Evolutionary conservation across 1,139 yeast species (phyloP), one percentile per base, ranked within the genome.

Genomic region (Kluyveromyces marxianus): DNA sequence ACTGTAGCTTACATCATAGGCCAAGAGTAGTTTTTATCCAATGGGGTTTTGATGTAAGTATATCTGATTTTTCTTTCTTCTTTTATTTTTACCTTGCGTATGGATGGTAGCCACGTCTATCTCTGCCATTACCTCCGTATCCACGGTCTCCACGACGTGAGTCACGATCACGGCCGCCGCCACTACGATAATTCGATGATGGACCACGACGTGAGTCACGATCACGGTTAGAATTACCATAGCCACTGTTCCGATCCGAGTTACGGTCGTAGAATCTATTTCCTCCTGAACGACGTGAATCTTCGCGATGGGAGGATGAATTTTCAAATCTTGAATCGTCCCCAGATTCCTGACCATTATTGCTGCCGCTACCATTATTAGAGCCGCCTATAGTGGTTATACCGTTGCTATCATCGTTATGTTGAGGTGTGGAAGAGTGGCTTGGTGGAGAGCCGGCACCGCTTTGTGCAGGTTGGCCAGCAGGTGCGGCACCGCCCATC

Each of bases 401-500:
- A 44, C 51, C 57, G 41, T 54, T 51, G 32, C 53, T 53, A 42
- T 44, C 60, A 58, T 49, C 63, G 44, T 44, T 58, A 10, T 40
- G 41, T 29, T 38, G 43, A 34, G 43, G 43, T 4, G 43, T 40
- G 14, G 35, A 26, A 4, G 43, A 32, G 28, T 40, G 32, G 26
- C 43, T 40, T 33, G 43, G 43, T 44, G 55, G 58, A n/a, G 58
- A 51, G 32, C 48, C 52, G 21, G 59, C 48, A 42, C 52, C 54
- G 29, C 59, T 54, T 46, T 57, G 53, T 45, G 54, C 53, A 31
- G 57, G 58, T 39, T 46, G 56, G 44, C 41, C 54, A 67, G 61
- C 73, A 77, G 56, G 72, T 14, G 37, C 26, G 21, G 26, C 78
- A 58, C 77, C 83, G 53, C 79, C 76, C 54, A 72, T 72, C 58